phyloP scores from a whole-genome alignment of 768 basidiomycete species.

The Termitomyces sp. region DNA sequence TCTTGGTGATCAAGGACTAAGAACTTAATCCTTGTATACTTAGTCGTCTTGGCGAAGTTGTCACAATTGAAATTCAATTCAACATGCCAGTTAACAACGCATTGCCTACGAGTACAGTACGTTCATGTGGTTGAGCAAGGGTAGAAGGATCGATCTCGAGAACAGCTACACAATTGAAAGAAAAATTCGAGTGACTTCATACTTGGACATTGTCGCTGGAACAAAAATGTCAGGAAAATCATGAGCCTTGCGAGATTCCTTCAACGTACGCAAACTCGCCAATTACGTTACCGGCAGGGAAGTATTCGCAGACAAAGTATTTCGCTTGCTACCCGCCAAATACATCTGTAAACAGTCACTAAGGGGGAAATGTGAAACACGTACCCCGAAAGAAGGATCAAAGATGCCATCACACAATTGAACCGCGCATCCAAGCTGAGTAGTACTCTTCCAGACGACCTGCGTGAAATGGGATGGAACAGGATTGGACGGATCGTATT shows the following conservation, averaged over 20 bases:
- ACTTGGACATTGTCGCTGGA: conserved; percentile 40
- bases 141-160: conserved; percentile 7
- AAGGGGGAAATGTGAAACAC: conserved; percentile 16
- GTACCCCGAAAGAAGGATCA: conserved; percentile 44
- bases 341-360: conserved; percentile 1
- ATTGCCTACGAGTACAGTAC: not conserved
- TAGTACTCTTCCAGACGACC: conserved; percentile 68
- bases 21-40: conserved; percentile 24
- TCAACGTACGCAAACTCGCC: conserved; percentile 53
- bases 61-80: not conserved
- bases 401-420: conserved; percentile 58
- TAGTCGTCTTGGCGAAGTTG: not conserved
- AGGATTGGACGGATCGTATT: conserved; percentile 55
- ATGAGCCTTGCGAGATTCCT: not conserved
- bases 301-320: conserved; percentile 69
- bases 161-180: conserved; percentile 1
- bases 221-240: not conserved
- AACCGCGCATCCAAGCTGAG: conserved; percentile 59
- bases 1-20: conserved; percentile 24
- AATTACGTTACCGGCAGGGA: conserved; percentile 54
- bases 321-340: conserved; percentile 38
- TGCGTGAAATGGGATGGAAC: conserved; percentile 66
- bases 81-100: not conserved
- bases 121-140: not conserved
- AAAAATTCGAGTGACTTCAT: conserved; percentile 13